Percentiles rank a stretch among this genome's conserved stretches.
Evolutionary conservation across 2,329 filamentous ascomycete genomes (phyloP).

Genomic region (Hirsutella minnesotensis): DNA sequence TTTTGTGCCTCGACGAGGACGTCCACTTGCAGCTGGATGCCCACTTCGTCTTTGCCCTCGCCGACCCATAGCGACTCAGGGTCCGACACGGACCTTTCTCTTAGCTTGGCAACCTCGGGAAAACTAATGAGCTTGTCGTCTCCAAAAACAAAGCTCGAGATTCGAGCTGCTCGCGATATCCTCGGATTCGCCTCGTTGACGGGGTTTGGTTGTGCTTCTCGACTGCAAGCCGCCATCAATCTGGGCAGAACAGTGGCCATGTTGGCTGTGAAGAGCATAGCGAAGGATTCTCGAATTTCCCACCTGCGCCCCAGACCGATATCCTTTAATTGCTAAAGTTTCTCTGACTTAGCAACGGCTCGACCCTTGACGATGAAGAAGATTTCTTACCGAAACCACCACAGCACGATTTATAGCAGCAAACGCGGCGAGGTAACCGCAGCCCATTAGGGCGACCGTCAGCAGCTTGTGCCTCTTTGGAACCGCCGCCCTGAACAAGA

Average conservation of each 20-base stretch:
- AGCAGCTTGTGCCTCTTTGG: neutral
- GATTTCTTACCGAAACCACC: neutral
- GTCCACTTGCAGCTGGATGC: constrained; percentile 7
- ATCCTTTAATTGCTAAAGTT: neutral
- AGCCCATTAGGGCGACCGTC: neutral
- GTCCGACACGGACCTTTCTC: neutral
- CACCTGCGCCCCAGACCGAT: neutral
- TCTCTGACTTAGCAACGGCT: neutral
- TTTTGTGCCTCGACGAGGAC: constrained; percentile 5
- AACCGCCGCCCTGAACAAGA: neutral
- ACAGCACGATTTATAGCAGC: constrained; percentile 1
- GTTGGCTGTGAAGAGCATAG: neutral
- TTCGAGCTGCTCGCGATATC: neutral
- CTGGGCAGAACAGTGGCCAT: neutral
- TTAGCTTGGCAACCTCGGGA: neutral
- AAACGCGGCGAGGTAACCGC: neutral
- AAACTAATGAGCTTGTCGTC: too few species aligned
- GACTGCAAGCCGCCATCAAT: neutral
- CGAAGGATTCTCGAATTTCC: constrained; percentile 4
- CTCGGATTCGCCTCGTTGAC: neutral
- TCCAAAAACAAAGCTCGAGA: too few species aligned
- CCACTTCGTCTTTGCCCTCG: neutral
- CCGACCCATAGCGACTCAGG: neutral
- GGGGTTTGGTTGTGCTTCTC: neutral
- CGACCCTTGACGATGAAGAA: neutral